These are phyloP conservation scores for Multifurca ochricompacta DNA, from an alignment of 768 basidiomycete genomes.

Conservation along the genomic window DNA sequence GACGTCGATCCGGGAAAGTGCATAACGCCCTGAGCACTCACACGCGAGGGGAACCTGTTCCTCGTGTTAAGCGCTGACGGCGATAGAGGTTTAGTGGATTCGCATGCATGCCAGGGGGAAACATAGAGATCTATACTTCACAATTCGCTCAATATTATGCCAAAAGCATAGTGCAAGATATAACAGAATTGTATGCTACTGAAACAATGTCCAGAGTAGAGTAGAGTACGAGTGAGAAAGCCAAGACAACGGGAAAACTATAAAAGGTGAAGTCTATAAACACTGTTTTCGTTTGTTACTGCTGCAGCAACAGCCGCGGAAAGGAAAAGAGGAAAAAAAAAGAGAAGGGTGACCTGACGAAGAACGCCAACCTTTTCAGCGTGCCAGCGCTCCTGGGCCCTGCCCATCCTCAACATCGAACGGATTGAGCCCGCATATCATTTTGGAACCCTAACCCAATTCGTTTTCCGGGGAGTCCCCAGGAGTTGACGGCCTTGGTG, in stretches of 20 bases:
- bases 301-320: background rate
- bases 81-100: too few species aligned
- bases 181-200: background rate
- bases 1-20: too few species aligned
- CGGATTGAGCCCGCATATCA: background rate
- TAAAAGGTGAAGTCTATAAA: too few species aligned
- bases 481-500: conserved; percentile 4
- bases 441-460: background rate
- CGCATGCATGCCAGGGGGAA: too few species aligned
- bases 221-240: background rate
- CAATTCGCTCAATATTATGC: background rate
- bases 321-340: background rate
- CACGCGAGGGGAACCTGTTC: too few species aligned
- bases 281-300: background rate
- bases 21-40: too few species aligned
- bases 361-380: background rate
- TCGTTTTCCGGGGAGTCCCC: background rate
- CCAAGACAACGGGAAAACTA: background rate
- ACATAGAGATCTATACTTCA: too few species aligned
- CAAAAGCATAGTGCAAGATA: background rate
- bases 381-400: background rate
- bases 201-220: background rate
- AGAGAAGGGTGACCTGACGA: too few species aligned
- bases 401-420: background rate
- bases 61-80: too few species aligned